Conservation (phyloP, 192 early-diverging fungal species). For the Diversispora eburnea region DNA sequence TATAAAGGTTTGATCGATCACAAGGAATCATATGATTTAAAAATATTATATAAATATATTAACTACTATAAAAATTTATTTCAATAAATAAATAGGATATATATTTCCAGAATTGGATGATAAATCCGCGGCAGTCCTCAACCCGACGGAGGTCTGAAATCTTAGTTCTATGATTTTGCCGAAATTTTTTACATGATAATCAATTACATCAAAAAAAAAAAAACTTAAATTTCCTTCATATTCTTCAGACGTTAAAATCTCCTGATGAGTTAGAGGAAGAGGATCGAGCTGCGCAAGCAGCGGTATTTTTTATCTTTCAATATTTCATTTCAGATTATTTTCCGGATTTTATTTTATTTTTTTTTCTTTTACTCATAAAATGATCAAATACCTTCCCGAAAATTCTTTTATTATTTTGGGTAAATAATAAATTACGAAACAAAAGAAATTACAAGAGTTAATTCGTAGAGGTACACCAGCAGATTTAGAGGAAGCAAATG, state of each 20-base stretch:
- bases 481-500: slow-evolving; percentile 93
- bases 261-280: slow-evolving; percentile 94
- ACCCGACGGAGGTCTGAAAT: slow-evolving; percentile 44
- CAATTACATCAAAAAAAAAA: slow-evolving; percentile 25
- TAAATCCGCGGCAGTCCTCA: slow-evolving; percentile 62
- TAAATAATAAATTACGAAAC: background rate
- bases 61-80: slow-evolving; percentile 7
- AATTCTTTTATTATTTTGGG: no score
- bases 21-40: background rate
- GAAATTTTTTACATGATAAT: background rate
- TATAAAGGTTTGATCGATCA: slow-evolving; percentile 66
- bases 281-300: slow-evolving; percentile 79
- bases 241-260: slow-evolving; percentile 71
- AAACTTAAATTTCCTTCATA: slow-evolving; percentile 10
- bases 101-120: slow-evolving; percentile 66
- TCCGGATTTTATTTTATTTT: background rate
- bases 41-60: slow-evolving; percentile 4
- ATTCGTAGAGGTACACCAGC: slow-evolving; percentile 90
- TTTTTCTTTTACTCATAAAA: background rate
- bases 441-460: slow-evolving; percentile 92
- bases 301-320: slow-evolving; percentile 46
- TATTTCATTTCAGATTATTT: background rate
- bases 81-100: slow-evolving; percentile 51
- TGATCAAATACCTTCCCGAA: background rate
- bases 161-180: background rate